Conservation (phyloP, 345 rosid species). For the Hypericum androsaemum region DNA sequence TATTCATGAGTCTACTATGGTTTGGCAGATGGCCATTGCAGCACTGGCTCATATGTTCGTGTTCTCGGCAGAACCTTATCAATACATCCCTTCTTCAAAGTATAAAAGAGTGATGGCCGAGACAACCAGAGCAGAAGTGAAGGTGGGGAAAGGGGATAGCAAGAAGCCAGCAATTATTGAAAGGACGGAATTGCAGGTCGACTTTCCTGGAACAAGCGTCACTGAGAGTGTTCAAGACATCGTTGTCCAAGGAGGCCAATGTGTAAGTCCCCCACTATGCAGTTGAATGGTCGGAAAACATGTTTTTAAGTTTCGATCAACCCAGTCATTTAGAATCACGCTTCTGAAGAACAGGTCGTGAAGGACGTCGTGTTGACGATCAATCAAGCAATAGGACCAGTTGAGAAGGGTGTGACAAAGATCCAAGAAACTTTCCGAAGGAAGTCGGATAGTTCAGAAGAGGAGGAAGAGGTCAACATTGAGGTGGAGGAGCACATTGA, state of each 20-base stretch:
- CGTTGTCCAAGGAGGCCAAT: constrained; percentile 70
- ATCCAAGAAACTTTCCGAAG: constrained; percentile 57
- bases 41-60: constrained; percentile 74
- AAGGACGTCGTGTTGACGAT: constrained; percentile 74
- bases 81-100: constrained; percentile 27
- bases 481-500: constrained; percentile 24
- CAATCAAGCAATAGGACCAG: constrained; percentile 84
- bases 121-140: constrained; percentile 31
- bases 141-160: constrained; percentile 23
- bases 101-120: constrained; percentile 30
- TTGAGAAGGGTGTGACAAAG: constrained; percentile 74
- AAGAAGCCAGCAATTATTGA: constrained; percentile 30
- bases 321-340: background rate
- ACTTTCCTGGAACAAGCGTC: constrained; percentile 72
- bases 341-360: constrained; percentile 35
- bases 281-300: no score
- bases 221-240: constrained; percentile 79
- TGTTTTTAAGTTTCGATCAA: no score
- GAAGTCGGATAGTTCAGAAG: constrained; percentile 24
- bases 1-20: background rate
- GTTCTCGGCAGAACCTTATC: constrained; percentile 58
- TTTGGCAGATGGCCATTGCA: constrained; percentile 69
- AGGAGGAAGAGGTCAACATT: constrained; percentile 25
- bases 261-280: constrained; percentile 21
- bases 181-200: constrained; percentile 37